These are phyloP conservation scores for Mycena albidolilacea DNA, from an alignment of 768 basidiomycete genomes.

Conservation along the genomic window DNA sequence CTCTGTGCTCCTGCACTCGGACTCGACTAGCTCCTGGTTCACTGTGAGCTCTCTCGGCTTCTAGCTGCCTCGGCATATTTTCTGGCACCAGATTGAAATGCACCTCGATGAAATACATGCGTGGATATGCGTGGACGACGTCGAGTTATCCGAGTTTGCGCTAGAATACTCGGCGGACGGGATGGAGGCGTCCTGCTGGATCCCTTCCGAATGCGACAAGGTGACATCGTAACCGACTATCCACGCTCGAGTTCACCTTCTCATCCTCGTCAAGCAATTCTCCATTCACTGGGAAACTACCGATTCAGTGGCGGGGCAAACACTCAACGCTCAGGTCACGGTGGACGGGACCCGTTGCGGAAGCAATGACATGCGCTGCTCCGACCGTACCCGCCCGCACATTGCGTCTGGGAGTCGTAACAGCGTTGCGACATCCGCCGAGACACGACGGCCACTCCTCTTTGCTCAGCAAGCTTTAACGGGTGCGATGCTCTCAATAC, in stretches of 20 bases:
- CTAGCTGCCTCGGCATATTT: too few relatives aligned
- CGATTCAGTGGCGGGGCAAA: not conserved
- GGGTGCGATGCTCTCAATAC: not conserved
- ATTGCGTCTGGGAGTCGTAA: constrained; percentile 4
- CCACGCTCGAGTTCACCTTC: too few relatives aligned
- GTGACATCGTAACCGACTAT: not conserved
- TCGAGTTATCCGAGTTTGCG: too few relatives aligned
- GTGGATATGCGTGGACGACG: too few relatives aligned
- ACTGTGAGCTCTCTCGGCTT: too few relatives aligned
- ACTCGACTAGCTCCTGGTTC: too few relatives aligned
- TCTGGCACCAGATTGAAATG: not conserved
- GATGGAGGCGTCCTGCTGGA: constrained; percentile 27
- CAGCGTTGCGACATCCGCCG: constrained; percentile 7
- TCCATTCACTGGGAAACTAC: not conserved
- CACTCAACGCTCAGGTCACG: not conserved
- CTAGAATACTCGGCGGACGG: constrained; percentile 4
- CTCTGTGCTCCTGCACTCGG: too few relatives aligned
- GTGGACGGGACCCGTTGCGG: constrained; percentile 10
- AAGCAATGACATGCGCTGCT: not conserved
- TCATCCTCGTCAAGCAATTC: not conserved
- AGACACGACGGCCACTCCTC: not conserved
- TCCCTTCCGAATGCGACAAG: constrained; percentile 26
- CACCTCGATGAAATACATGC: too few relatives aligned
- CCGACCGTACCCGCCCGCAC: not conserved
- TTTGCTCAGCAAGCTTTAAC: constrained; percentile 5